phyloP scores from a whole-genome alignment of 768 basidiomycete species.

The Fomitopsis pulvina region DNA sequence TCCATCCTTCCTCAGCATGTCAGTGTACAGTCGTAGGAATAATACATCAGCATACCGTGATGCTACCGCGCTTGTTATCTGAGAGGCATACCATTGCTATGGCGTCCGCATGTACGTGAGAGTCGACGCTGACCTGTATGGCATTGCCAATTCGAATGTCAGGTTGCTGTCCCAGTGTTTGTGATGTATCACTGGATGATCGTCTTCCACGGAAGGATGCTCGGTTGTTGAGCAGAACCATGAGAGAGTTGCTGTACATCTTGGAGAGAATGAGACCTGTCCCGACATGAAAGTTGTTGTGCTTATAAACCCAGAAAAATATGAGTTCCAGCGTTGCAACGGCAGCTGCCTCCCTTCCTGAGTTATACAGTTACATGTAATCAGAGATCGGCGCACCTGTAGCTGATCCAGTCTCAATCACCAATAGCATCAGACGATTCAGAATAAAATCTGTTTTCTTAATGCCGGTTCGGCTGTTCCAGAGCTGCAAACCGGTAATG shows the following conservation, averaged over 20 bases:
- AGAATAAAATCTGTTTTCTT: neutral
- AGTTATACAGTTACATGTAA: neutral
- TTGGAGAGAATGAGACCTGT: conserved; percentile 7
- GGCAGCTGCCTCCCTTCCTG: neutral
- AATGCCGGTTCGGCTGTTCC: neutral
- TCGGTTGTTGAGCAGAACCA: conserved; percentile 8
- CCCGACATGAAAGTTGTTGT: neutral
- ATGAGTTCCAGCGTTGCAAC: conserved; percentile 2
- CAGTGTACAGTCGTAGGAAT: no score
- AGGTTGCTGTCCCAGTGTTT: no score
- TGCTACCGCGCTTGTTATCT: no score
- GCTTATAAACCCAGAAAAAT: neutral
- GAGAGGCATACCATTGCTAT: no score
- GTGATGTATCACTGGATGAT: no score
- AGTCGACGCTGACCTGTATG: no score
- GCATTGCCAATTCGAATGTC: no score
- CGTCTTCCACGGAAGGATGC: no score
- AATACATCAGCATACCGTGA: no score
- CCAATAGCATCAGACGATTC: neutral
- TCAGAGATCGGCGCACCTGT: conserved; percentile 6
- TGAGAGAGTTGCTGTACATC: conserved; percentile 7
- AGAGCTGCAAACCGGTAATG: conserved; percentile 1
- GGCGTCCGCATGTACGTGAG: no score
- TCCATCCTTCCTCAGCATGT: no score
- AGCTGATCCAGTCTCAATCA: conserved; percentile 5